A percentile compares a stretch with the other conserved stretches of the same genome.
phyloP scores from a whole-genome alignment of 83 land plant genomes.

The Isoetes engelmannii region DNA sequence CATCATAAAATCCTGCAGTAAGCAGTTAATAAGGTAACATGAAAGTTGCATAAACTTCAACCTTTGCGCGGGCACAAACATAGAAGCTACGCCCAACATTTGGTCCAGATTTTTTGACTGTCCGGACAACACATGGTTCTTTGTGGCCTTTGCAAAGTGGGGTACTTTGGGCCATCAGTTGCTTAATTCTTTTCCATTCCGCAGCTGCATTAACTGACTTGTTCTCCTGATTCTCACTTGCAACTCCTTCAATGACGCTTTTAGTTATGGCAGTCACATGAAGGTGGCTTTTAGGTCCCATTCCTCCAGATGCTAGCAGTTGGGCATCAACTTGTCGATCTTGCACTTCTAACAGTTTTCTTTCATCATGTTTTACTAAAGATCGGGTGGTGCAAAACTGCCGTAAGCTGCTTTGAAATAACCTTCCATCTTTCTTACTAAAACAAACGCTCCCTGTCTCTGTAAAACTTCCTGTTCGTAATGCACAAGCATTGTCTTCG shows the following conservation, averaged over 20 bases:
- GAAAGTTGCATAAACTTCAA: neutral
- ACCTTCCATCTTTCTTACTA: no score
- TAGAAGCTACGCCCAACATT: conserved; percentile 77
- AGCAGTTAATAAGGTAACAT: no score
- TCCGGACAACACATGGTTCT: conserved; percentile 83
- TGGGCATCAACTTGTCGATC: neutral
- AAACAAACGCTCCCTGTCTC: no score
- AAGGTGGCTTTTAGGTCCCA: neutral
- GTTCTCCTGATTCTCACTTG: neutral
- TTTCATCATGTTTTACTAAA: no score
- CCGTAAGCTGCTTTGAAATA: no score
- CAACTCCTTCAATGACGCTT: neutral
- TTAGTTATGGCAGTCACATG: neutral
- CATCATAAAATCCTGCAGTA: no score
- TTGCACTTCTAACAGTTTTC: no score
- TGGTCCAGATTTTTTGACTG: conserved; percentile 79
- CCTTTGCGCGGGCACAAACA: conserved; percentile 93
- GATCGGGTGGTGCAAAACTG: no score
- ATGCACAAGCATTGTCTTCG: no score
- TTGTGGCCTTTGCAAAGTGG: conserved; percentile 80
- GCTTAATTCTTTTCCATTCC: conserved; percentile 74
- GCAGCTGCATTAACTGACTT: conserved; percentile 24
- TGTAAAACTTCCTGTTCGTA: no score
- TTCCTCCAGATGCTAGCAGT: neutral
- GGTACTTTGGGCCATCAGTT: conserved; percentile 52